A percentile compares a stretch with the other conserved stretches of the same genome.
Conservation (phyloP, 192 early-diverging fungal genomes). For the Coemansia sp. region DNA sequence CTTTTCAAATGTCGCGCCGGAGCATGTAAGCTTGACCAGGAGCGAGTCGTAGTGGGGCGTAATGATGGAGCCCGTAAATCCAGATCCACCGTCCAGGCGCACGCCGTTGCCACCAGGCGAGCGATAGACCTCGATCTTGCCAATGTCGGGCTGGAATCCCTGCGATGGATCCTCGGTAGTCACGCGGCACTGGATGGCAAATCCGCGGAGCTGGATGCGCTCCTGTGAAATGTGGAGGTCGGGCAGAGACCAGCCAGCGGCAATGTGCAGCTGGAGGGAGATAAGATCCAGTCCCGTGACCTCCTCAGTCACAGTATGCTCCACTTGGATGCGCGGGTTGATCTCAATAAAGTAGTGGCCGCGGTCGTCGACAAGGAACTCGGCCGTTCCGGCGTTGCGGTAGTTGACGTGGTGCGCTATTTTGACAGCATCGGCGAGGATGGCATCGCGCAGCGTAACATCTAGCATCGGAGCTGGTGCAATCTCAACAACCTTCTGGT, state of each 20-base stretch:
- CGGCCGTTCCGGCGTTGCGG: constrained; percentile 94
- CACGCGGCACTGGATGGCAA: constrained; percentile 94
- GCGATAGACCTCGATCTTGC: constrained; percentile 92
- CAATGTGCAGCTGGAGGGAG: constrained; percentile 91
- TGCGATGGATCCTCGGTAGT: constrained; percentile 93
- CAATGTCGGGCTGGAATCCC: constrained; percentile 94
- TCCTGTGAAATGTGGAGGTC: constrained; percentile 81
- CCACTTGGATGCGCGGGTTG: constrained; percentile 97
- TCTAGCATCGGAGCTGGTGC: constrained; percentile 78
- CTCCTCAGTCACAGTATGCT: constrained; percentile 97
- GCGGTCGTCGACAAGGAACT: constrained; percentile 89
- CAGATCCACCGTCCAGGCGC: constrained; percentile 84
- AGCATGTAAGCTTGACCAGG: constrained; percentile 86
- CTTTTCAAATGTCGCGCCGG: constrained; percentile 84
- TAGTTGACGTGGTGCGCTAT: constrained; percentile 86
- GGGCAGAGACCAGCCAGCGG: constrained; percentile 76
- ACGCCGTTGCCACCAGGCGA: constrained; percentile 86
- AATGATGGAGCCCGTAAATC: constrained; percentile 87
- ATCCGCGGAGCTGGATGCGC: constrained; percentile 72
- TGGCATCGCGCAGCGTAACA: constrained; percentile 64
- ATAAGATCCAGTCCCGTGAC: constrained; percentile 95
- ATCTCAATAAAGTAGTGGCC: constrained; percentile 98
- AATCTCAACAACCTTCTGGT: constrained; percentile 96
- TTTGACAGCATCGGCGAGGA: constrained; percentile 88
- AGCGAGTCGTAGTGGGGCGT: constrained; percentile 95